Base-by-base conservation (phyloP, 1,139 yeast species). In the Yamadazyma friedrichii region DNA sequence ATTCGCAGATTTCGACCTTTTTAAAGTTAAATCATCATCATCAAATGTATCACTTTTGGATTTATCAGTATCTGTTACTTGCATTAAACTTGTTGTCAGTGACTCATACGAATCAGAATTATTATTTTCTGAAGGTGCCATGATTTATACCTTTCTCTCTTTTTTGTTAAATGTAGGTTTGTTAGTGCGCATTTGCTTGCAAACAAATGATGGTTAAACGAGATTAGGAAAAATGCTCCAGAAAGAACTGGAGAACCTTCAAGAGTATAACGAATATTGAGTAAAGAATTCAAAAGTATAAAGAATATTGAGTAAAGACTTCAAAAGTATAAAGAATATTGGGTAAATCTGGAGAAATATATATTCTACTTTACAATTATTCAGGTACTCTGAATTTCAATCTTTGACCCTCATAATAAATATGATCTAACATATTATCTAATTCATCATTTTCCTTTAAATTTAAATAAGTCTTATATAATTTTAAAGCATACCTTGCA, bases 401-500 rank as follows among this genome's bases (percentile, higher is more conserved):
- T 42, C 59, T 65, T 44, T 70, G 74, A 1, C 98, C 98, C 58
- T 88, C 95, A 25, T 74, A 68, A 55, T 91, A 91, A 10, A 94
- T 75, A 35, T 76, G 73, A 37, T 82, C 76, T 53, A 93, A 69
- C 1, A 79, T 74, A 8, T 62, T 63, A 33, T 85, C 88, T 46
- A 91, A 77, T 24, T 68, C 72, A 0, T 87, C 93, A 0, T 64
- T 61, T 3, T 68, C 71, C 42, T 69, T 67, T 49, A 91, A 69
- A 50, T 82, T 82, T 52, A 78, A 64, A 54, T 87, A 91, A 56
- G 80, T 82, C 50, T 80, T 79, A 64, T 87, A 94, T 34, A 94
- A 67, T 39, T 79, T 63, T 50, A 94, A 72, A 0, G 99, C 98
- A 10, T 94, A 84, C 42, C 76, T 69, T 0, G 99, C 98, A 66